Base-by-base conservation (phyloP, 225 moss, liverwort and hornwort genomes). In the Anthoceros angustus region DNA sequence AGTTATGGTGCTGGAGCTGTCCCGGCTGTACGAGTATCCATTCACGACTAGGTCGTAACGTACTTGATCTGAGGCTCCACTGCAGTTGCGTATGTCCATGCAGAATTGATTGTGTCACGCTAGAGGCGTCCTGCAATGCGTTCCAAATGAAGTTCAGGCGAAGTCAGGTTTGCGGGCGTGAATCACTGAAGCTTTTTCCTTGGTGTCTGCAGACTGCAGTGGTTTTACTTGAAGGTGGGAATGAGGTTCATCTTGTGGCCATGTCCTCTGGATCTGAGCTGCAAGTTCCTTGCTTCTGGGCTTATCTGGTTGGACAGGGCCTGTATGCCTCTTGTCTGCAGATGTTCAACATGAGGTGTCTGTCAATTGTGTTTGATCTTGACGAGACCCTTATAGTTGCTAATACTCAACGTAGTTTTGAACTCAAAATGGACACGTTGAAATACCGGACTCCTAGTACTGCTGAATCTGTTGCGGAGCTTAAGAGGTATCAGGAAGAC, bases 331-430 rank as follows among this genome's bases (percentile, higher is more conserved):
- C 98, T 68, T 89, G 98, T 72, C 92, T 98, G 62, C 80, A 78
- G 62, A 89, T 98, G 98, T 80, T 98, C 65, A 98, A 98, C 74
- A 75, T 98, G 62, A 87, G 98, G 69, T 98, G 98, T 75, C 80
- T 98, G 40, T 92, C 92, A 63, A 92, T 98, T 87, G 98, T 98
- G 43, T 87, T 98, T 55, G 98, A 98, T 68, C 86, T 98, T 42
- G 98, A 98, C 42, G 98, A 98, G 77, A 98, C 98, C 16, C 86
- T 98, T 43, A 92, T 92, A 43, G 98, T 98, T 42, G 98, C 98
- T 62, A 98, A 98, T 60, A 98, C 98, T 12, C 87, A 84, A 67
- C 88, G 86, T 68, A 89, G 92, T 8, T 98, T 98, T 64, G 98
- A 98, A 68, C 88, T 89, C 65, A 87, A 92, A 63, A 92, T 98